Percentiles rank a stretch among this genome's conserved stretches.
phyloP scores from a whole-genome alignment of 768 basidiomycete genomes.

The Daedaleopsis nitida region DNA sequence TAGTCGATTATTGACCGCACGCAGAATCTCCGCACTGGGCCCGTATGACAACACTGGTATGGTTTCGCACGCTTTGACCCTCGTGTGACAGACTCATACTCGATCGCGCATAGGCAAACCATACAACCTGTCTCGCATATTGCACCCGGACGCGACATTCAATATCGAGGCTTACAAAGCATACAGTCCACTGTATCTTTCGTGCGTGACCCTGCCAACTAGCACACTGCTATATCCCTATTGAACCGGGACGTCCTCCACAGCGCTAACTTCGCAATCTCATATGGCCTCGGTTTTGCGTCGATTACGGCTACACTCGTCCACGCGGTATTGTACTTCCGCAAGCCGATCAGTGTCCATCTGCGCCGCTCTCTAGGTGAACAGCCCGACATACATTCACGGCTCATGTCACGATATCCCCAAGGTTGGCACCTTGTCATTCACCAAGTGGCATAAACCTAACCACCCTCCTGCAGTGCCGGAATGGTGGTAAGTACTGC shows the following conservation, averaged over 20 bases:
- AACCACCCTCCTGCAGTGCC: conserved; percentile 31
- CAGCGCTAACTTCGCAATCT: conserved; percentile 38
- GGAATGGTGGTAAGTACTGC: conserved; percentile 44
- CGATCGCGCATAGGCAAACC: conserved; percentile 6
- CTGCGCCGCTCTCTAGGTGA: conserved; percentile 44
- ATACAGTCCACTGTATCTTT: conserved; percentile 49
- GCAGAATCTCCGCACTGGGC: conserved; percentile 22
- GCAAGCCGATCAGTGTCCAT: conserved; percentile 43
- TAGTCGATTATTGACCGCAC: not conserved
- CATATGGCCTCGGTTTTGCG: conserved; percentile 46
- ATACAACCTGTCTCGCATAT: conserved; percentile 44
- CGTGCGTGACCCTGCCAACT: conserved; percentile 26
- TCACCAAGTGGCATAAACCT: not conserved
- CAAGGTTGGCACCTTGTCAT: conserved; percentile 18
- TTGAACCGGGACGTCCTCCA: conserved; percentile 34
- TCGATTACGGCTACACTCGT: conserved; percentile 49
- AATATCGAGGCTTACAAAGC: conserved; percentile 39
- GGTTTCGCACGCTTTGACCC: not conserved
- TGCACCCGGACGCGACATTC: conserved; percentile 39
- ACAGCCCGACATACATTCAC: conserved; percentile 52
- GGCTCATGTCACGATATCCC: conserved; percentile 41
- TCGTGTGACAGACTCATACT: not conserved
- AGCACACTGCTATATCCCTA: conserved; percentile 6
- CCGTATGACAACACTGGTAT: conserved; percentile 41
- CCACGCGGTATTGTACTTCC: conserved; percentile 46